phyloP scores from a whole-genome alignment of 2,329 filamentous ascomycete species.

The Raffaelea deltoideospora region DNA sequence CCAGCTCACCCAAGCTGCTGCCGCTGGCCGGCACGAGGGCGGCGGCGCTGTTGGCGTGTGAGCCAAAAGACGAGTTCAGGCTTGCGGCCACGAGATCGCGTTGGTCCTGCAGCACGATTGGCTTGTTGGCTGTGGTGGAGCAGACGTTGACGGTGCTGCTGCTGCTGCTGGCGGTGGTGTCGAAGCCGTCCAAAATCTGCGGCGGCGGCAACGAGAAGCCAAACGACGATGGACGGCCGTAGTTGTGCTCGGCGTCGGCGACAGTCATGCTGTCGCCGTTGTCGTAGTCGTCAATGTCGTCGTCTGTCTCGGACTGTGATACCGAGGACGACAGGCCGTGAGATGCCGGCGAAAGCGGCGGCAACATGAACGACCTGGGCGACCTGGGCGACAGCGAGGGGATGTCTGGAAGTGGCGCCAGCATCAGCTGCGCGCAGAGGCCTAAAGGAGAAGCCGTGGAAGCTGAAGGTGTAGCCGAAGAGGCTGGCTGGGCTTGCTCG shows the following conservation, averaged over 20 bases:
- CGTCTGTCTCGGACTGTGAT: slow-evolving; percentile 1
- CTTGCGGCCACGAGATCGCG: slow-evolving; percentile 12
- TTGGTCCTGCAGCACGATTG: too few relatives aligned
- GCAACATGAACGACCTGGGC: slow-evolving; percentile 18
- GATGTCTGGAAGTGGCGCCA: not conserved
- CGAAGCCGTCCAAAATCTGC: not conserved
- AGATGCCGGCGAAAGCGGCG: slow-evolving; percentile 22
- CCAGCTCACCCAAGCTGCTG: slow-evolving; percentile 14
- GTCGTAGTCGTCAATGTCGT: slow-evolving; percentile 1
- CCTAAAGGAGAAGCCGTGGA: too few relatives aligned
- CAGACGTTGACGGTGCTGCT: slow-evolving; percentile 2
- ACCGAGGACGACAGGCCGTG: slow-evolving; percentile 19
- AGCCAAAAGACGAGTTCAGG: not conserved
- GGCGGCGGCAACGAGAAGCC: slow-evolving; percentile 2
- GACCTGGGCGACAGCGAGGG: slow-evolving; percentile 9
- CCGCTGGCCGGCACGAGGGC: slow-evolving; percentile 15
- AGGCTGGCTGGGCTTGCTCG: not conserved
- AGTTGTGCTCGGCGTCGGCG: not conserved
- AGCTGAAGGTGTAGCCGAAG: too few relatives aligned
- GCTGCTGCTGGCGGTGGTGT: slow-evolving; percentile 1
- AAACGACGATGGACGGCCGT: not conserved
- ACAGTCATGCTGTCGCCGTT: not conserved
- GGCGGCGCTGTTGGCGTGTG: slow-evolving; percentile 12
- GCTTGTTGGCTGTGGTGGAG: not conserved
- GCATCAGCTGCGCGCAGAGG: too few relatives aligned